Conservation (phyloP, 73 alveolate species). For the Uronychia setigera region DNA sequence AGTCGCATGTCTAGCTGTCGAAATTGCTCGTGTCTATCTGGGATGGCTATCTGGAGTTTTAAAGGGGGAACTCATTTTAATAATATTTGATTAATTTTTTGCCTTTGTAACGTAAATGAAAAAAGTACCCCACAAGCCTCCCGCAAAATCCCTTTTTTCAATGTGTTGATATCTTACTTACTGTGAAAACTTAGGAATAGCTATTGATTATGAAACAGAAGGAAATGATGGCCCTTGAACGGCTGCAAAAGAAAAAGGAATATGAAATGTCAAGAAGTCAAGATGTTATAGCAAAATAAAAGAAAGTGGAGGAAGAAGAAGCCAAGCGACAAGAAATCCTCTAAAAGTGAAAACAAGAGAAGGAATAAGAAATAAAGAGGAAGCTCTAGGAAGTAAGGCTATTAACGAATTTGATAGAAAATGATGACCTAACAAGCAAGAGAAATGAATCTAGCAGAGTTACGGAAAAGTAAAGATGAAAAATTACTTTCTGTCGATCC, state of each 20-base stretch:
- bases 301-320: not conserved
- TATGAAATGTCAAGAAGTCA: not conserved
- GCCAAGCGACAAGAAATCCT: not conserved
- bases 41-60: not conserved
- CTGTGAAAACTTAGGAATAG: not conserved
- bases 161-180: no score
- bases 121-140: not conserved
- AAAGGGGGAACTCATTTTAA: not conserved
- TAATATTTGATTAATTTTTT: no score
- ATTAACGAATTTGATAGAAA: not conserved
- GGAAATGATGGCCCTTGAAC: not conserved
- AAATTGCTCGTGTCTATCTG: not conserved
- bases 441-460: not conserved
- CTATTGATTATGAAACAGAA: not conserved
- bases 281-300: not conserved
- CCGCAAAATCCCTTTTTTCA: no score
- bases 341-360: not conserved
- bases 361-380: not conserved
- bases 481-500: not conserved
- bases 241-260: not conserved
- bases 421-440: not conserved
- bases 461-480: not conserved
- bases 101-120: no score
- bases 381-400: not conserved
- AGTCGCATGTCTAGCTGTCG: not conserved